Evolutionary conservation across 176 grass and related monocot species (phyloP).

Genomic region (Saccharum officinarum): DNA sequence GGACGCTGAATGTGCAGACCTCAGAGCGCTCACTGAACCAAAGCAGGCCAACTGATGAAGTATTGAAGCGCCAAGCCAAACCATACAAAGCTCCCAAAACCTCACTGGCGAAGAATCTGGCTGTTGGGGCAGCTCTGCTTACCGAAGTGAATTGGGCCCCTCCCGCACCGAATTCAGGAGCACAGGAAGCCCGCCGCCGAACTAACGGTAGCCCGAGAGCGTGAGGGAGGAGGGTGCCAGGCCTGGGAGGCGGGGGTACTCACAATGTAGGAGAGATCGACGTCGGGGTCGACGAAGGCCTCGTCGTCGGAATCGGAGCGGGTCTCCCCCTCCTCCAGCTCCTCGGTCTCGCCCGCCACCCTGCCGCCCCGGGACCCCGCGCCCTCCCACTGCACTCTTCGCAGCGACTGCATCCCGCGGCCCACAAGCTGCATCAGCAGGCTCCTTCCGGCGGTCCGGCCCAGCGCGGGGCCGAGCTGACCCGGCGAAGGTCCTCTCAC

Average conservation of each 20-base stretch:
- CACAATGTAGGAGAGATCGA: slow-evolving; percentile 78
- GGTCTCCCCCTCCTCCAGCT: slow-evolving; percentile 69
- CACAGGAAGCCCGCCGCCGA: background rate
- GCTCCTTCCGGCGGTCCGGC: background rate
- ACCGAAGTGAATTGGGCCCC: background rate
- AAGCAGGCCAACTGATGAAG: background rate
- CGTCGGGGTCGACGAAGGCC: slow-evolving; percentile 54
- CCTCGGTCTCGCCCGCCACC: slow-evolving; percentile 44
- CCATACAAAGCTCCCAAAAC: background rate
- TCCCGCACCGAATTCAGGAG: background rate
- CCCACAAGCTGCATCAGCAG: background rate
- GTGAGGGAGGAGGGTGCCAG: no score
- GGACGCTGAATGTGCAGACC: background rate
- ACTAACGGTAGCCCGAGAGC: background rate
- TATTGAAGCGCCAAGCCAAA: background rate
- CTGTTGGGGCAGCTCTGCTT: background rate
- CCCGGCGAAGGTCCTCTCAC: background rate
- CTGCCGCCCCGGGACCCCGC: background rate
- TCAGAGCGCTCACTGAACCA: background rate
- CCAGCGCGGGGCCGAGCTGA: background rate
- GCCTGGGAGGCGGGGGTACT: background rate
- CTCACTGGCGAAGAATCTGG: background rate
- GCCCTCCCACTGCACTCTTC: background rate
- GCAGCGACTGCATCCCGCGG: slow-evolving; percentile 25
- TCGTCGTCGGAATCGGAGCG: slow-evolving; percentile 27